Percentiles rank a stretch among this genome's conserved stretches.
Evolutionary conservation across 2,329 filamentous ascomycete species (phyloP).

Genomic region (Aspergillus nomiae): DNA sequence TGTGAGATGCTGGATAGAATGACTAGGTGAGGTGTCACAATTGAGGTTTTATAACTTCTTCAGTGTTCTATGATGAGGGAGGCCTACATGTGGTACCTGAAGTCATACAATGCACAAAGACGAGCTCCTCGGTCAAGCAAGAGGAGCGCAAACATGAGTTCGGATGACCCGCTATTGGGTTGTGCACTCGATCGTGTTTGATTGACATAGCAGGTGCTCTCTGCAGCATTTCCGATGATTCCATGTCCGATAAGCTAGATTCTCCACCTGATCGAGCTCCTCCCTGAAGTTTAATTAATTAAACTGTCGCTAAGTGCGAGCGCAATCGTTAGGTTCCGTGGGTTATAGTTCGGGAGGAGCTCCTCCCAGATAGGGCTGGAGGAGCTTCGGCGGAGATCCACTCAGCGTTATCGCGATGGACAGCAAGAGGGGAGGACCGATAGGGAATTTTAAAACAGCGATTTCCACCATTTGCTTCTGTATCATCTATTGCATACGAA

Average conservation of each 20-base stretch:
- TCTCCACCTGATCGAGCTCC: not conserved
- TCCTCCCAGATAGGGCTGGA: not conserved
- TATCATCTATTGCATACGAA: not conserved
- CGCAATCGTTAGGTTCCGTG: not conserved
- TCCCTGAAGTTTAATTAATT: not conserved
- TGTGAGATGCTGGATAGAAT: not conserved
- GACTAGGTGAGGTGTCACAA: not conserved
- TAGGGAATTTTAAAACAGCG: not conserved
- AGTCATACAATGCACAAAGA: not conserved
- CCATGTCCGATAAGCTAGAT: not conserved
- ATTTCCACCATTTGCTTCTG: not conserved
- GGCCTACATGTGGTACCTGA: not conserved
- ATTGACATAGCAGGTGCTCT: not conserved
- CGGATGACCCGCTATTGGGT: not conserved
- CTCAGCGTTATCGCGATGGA: not conserved
- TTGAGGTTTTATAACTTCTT: not conserved
- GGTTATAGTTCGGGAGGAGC: not conserved
- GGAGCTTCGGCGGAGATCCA: not conserved
- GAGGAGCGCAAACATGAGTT: not conserved
- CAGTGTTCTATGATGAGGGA: not conserved
- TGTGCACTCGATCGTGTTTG: not conserved
- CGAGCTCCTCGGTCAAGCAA: not conserved
- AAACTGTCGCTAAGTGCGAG: not conserved
- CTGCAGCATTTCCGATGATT: not conserved
- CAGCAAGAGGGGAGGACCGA: not conserved